These are phyloP conservation scores for Exophiala sideris DNA, from an alignment of 2,329 filamentous ascomycete species.

Conservation along the genomic window DNA sequence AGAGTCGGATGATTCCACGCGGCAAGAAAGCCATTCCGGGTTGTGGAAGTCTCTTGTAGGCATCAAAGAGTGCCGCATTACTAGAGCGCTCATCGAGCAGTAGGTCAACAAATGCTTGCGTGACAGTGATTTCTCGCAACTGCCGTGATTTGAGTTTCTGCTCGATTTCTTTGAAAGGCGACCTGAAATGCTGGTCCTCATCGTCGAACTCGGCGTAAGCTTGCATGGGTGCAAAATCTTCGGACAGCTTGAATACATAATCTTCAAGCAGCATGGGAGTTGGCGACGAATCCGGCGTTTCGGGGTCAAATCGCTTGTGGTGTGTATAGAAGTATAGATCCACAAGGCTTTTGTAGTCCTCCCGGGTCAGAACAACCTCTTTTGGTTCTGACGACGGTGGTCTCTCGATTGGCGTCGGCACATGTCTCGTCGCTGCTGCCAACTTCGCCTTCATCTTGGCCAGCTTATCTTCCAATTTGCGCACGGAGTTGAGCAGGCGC, in stretches of 20 bases:
- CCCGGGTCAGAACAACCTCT: constrained; percentile 35
- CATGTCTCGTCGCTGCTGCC: constrained; percentile 1
- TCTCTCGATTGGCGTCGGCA: neutral
- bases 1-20: constrained; percentile 53
- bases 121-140: constrained; percentile 23
- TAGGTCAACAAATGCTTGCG: constrained; percentile 36
- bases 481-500: constrained; percentile 23
- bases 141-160: constrained; percentile 34
- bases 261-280: constrained; percentile 27
- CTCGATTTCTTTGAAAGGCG: constrained; percentile 33
- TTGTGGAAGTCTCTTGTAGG: constrained; percentile 51
- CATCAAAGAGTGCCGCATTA: constrained; percentile 50
- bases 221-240: constrained; percentile 25
- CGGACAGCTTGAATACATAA: constrained; percentile 27
- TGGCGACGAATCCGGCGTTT: constrained; percentile 27
- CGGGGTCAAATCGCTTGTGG: constrained; percentile 27
- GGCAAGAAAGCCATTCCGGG: constrained; percentile 54
- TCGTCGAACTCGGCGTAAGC: constrained; percentile 22
- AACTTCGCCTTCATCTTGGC: constrained; percentile 24
- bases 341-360: constrained; percentile 48
- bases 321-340: constrained; percentile 44
- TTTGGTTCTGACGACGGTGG: neutral
- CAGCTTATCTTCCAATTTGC: constrained; percentile 28
- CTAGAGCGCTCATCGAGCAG: constrained; percentile 43
- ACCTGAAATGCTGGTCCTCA: constrained; percentile 22